Evolutionary conservation across 2,329 filamentous ascomycete genomes (phyloP).

Genomic region (Zymoseptoria crescenta): DNA sequence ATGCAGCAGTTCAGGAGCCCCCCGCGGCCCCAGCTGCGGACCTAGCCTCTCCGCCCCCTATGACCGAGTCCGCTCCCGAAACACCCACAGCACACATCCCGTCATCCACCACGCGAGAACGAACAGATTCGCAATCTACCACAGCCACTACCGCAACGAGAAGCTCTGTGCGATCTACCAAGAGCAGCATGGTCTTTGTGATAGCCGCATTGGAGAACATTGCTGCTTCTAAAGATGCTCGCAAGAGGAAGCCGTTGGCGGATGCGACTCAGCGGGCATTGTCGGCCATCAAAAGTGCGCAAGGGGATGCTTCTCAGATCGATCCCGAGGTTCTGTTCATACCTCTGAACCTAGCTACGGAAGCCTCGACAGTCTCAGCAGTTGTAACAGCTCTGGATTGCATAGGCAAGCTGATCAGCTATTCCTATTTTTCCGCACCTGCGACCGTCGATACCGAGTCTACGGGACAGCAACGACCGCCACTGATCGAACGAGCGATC

Average conservation of each 20-base stretch:
- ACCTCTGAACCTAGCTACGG: slow-evolving; percentile 81
- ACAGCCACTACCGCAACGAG: slow-evolving; percentile 42
- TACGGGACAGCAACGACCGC: slow-evolving; percentile 38
- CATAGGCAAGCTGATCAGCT: slow-evolving; percentile 97
- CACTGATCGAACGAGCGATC: slow-evolving; percentile 92
- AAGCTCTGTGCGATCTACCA: slow-evolving; percentile 47
- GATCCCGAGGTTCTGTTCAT: slow-evolving; percentile 89
- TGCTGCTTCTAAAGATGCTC: slow-evolving; percentile 81
- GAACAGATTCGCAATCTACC: slow-evolving; percentile 56
- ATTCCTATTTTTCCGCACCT: slow-evolving; percentile 83
- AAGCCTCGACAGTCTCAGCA: slow-evolving; percentile 74
- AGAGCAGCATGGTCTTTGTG: slow-evolving; percentile 94
- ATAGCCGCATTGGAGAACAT: slow-evolving; percentile 89
- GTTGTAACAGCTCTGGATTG: slow-evolving; percentile 90
- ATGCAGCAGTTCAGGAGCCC: not conserved
- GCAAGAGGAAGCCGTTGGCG: slow-evolving; percentile 73
- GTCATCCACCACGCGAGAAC: slow-evolving; percentile 30
- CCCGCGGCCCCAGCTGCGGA: too few species aligned
- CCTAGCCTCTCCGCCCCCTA: not conserved
- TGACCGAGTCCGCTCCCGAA: slow-evolving; percentile 10
- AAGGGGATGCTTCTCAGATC: slow-evolving; percentile 70
- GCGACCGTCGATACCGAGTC: slow-evolving; percentile 36
- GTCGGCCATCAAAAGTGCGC: slow-evolving; percentile 65
- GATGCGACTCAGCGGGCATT: slow-evolving; percentile 77
- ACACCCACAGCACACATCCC: slow-evolving; percentile 12